Evolutionary conservation across 1,284 basidiomycete genomes (phyloP).

Genomic region (Naganishia albida): DNA sequence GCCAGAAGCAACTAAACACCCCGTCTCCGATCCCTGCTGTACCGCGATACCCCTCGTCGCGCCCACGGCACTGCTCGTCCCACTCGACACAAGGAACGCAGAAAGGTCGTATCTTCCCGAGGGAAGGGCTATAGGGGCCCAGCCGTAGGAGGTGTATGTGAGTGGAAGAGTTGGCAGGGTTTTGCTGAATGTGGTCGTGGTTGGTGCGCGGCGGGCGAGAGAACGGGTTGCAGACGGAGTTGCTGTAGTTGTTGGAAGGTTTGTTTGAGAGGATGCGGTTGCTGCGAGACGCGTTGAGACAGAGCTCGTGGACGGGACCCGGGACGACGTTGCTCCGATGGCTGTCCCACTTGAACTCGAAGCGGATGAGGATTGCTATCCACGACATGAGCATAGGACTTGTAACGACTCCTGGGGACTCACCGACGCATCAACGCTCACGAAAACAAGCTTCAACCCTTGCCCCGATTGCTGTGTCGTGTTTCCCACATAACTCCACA

Average conservation of each 20-base stretch:
- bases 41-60: not conserved
- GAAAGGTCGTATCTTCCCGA: slow-evolving; percentile 19
- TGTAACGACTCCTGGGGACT: not conserved
- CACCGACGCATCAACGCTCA: slow-evolving; percentile 16
- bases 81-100: slow-evolving; percentile 6
- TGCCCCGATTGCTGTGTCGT: not conserved
- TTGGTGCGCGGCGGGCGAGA: slow-evolving; percentile 11
- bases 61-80: not conserved
- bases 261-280: not conserved
- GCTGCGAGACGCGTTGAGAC: not conserved
- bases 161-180: slow-evolving; percentile 9
- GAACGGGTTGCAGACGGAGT: not conserved
- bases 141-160: slow-evolving; percentile 7
- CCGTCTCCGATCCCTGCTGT: not conserved
- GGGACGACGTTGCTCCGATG: not conserved
- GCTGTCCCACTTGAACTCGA: not conserved
- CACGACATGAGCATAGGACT: not conserved
- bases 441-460: slow-evolving; percentile 14
- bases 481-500: slow-evolving; percentile 13
- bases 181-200: slow-evolving; percentile 3
- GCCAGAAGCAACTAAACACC: not conserved
- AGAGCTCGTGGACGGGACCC: not conserved
- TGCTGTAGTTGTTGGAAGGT: not conserved
- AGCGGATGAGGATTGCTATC: not conserved
- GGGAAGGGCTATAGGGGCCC: slow-evolving; percentile 12